A percentile compares a stretch with the other conserved stretches of the same genome.
phyloP scores from a whole-genome alignment of 2,329 filamentous ascomycete genomes.

The Camillea tinctor region DNA sequence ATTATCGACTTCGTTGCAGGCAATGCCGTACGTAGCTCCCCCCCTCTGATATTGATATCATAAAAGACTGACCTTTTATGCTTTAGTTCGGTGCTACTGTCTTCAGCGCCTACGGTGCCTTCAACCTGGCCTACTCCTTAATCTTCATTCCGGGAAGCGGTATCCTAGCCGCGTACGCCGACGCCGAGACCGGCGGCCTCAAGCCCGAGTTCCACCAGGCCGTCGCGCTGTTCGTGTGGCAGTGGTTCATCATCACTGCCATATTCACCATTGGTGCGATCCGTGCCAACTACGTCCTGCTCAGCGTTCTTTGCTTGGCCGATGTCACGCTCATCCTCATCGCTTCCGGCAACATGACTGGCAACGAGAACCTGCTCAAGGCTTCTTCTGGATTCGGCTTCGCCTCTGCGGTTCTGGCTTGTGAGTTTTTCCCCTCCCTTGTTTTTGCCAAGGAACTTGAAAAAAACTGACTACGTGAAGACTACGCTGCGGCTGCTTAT shows the following conservation, averaged over 20 bases:
- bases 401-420: constrained; percentile 18
- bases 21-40: constrained; percentile 22
- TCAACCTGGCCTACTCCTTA: constrained; percentile 39
- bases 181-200: constrained; percentile 26
- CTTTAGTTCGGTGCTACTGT: constrained; percentile 37
- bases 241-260: constrained; percentile 28
- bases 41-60: neutral
- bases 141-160: constrained; percentile 38
- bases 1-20: constrained; percentile 26
- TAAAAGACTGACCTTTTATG: constrained; percentile 3
- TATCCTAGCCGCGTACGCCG: constrained; percentile 37
- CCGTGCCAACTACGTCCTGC: constrained; percentile 22
- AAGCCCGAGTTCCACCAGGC: constrained; percentile 25
- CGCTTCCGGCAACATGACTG: constrained; percentile 22
- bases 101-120: constrained; percentile 38
- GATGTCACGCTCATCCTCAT: constrained; percentile 25
- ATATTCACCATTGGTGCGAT: constrained; percentile 28
- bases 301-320: constrained; percentile 20
- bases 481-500: constrained; percentile 22
- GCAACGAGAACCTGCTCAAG: constrained; percentile 16
- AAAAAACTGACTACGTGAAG: constrained; percentile 10
- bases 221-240: constrained; percentile 27
- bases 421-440: constrained; percentile 13
- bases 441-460: neutral
- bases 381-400: constrained; percentile 25